phyloP scores from a whole-genome alignment of 768 basidiomycete genomes.

The Butyriboletus loyo region DNA sequence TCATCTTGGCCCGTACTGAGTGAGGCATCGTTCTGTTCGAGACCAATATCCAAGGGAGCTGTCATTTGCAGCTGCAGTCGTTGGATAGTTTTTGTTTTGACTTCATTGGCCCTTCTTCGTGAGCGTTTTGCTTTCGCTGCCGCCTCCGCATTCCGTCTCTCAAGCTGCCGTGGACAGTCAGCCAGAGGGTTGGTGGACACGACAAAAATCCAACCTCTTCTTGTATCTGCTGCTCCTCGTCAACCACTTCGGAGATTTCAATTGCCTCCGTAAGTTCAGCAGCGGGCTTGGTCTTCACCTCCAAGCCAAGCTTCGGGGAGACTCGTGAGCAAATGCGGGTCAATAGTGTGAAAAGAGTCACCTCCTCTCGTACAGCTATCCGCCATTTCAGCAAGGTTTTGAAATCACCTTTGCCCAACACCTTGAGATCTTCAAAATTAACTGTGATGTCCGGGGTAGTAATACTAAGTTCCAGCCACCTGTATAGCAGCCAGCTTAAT shows the following conservation, averaged over 20 bases:
- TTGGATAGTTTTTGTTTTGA: conserved; percentile 82
- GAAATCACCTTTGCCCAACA: conserved; percentile 97
- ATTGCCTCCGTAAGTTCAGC: conserved; percentile 75
- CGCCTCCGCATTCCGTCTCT: conserved; percentile 76
- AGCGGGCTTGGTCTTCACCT: conserved; percentile 68
- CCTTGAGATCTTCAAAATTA: conserved; percentile 92
- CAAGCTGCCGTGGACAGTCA: conserved; percentile 52
- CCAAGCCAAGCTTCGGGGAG: conserved; percentile 67
- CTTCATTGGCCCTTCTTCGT: conserved; percentile 82
- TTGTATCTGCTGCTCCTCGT: conserved; percentile 87
- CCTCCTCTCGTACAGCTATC: conserved; percentile 82
- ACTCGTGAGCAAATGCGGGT: conserved; percentile 2
- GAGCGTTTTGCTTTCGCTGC: conserved; percentile 73
- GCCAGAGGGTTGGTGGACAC: not conserved
- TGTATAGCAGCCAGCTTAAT: conserved; percentile 26
- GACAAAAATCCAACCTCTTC: conserved; percentile 60
- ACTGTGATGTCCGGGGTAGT: conserved; percentile 78
- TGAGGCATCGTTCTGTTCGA: conserved; percentile 76
- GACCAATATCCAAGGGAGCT: conserved; percentile 92
- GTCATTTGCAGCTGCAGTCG: conserved; percentile 98
- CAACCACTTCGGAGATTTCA: conserved; percentile 63
- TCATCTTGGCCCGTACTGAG: conserved; percentile 78
- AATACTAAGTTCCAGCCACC: conserved; percentile 69
- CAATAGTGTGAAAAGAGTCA: conserved; percentile 24
- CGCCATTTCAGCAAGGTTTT: conserved; percentile 93